Percentiles rank a stretch among this genome's conserved stretches.
These are phyloP conservation scores for Geosmithia morbida DNA, from an alignment of 2,329 filamentous ascomycete species.

Conservation along the genomic window DNA sequence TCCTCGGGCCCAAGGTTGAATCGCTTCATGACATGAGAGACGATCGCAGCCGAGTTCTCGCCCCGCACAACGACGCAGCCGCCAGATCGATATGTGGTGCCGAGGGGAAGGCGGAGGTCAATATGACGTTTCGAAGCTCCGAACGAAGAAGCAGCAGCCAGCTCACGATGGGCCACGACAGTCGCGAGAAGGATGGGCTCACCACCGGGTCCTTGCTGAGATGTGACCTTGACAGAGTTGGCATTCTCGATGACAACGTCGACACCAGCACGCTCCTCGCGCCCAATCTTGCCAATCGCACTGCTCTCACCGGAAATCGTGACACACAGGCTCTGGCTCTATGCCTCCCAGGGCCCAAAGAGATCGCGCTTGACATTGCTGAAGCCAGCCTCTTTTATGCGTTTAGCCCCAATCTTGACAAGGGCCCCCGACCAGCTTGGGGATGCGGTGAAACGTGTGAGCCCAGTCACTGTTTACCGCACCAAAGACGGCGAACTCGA, in stretches of 20 bases:
- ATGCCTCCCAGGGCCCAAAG: too few species aligned
- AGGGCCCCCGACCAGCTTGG: conserved; percentile 43
- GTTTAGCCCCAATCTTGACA: conserved; percentile 15
- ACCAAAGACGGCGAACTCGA: conserved; percentile 56
- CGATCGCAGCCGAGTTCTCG: background rate
- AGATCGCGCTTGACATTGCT: conserved; percentile 6
- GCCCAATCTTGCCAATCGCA: conserved; percentile 46
- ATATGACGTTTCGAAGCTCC: conserved; percentile 36
- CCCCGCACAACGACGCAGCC: background rate
- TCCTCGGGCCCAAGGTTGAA: background rate
- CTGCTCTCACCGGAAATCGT: conserved; percentile 41
- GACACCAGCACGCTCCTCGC: conserved; percentile 38
- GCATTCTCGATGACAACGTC: background rate
- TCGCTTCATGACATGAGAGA: background rate
- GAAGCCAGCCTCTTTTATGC: conserved; percentile 28
- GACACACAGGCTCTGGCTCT: too few species aligned
- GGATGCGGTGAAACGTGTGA: conserved; percentile 52
- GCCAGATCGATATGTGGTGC: conserved; percentile 6
- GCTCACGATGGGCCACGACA: conserved; percentile 14
- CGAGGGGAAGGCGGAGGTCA: conserved; percentile 47
- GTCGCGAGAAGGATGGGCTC: background rate
- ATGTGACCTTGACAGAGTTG: background rate
- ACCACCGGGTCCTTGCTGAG: background rate
- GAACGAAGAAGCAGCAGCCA: conserved; percentile 18
- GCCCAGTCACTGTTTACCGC: conserved; percentile 46